Evolutionary conservation across 2,329 filamentous ascomycete genomes (phyloP), one percentile per base, ranked within the genome.

Genomic region (Colletotrichum euphorbiae): DNA sequence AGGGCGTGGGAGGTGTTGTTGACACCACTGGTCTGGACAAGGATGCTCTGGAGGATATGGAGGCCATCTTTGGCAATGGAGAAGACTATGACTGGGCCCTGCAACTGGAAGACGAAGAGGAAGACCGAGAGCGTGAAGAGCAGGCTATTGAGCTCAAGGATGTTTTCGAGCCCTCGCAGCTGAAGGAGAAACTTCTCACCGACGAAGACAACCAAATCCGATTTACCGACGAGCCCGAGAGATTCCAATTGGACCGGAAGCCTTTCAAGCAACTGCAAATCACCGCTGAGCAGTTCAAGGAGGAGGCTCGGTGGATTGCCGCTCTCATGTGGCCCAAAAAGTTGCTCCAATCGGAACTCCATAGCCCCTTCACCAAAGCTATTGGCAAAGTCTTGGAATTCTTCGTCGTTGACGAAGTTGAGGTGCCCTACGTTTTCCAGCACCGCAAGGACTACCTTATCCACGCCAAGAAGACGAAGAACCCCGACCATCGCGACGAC

Each of bases 381-480:
- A 91, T 99, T 62, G 90, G 90, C 73, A 97, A 97, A 78, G 94
- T 98, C 11, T 86, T 99, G 43, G 93, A 98, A 74, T 98, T 98
- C 77, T 93, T 99, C 80, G 93, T 97, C 57, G 89, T 95, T 4
- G 94, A 98, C 71, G 93, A 97, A 73, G 93, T 95, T 73, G 96
- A 99, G 79, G 94, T 98, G 1, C 95, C 96, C 0, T 99, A 97
- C 78, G 96, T 99, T 73, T 98, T 98, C 79, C 95, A 98, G 78
- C 96, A 99, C 76, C 93, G 96, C 69, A 97, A 98, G 79, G 96
- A 99, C 78, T 99, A 98, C 76, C 87, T 99, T 48, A 97, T 99
- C 64, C 93, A 98, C 75, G 92, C 92, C 24, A 91, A 90, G 72
- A 94, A 93, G 75, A 85, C 87, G 6, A 81, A 84, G 62, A 85